Base-by-base conservation (phyloP, 345 rosid species). In the Aegle marmelos region DNA sequence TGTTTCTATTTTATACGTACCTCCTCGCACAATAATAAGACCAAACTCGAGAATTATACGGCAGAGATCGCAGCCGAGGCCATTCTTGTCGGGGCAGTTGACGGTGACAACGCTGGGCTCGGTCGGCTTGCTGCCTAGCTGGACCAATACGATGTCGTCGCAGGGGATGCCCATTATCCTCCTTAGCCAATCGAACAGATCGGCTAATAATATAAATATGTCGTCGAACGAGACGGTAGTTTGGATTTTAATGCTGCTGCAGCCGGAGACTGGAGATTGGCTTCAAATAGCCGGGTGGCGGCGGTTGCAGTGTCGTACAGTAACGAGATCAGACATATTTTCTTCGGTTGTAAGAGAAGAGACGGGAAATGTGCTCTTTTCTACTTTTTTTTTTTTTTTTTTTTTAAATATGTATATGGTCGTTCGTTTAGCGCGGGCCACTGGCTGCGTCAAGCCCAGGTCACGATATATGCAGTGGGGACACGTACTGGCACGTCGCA, bases 61-160 rank as follows among this genome's bases (percentile, higher is more conserved):
- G 80, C 92, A 90, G 67, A 93, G 86, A 77, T 91, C 93, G 57
- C 93, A 93, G 74, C 95, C 98, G 5, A 93, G 92, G 74, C 95
- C 98, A 4, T 91, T 83, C 77, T 93, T 87, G 79, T 93, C 95
- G 1, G 98, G 95, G 59, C 98, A 93, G 79, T 90, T 93, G 34
- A 93, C 89, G 78, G 95, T 90, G 74, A 91, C 83, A 60, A 90
- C 79, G 60, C 78, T 81, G 50, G 93, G 89, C 48, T 87, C 90
- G 60, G 77, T 82, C 37, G 90, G 70, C 70, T 2, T 31, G 70
- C 80, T 85, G 1, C 82, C 82, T 11, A 45, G 85, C 56, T 88
- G 86, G 56, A 93, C 76, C 22, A 91, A 74, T 36, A 93, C 95
- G 76, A 90, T 87, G 63, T 93, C 97, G 73, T 89, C 93, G 73